phyloP scores from a whole-genome alignment of 495 filamentous ascomycete genomes.

The Podospora australis region DNA sequence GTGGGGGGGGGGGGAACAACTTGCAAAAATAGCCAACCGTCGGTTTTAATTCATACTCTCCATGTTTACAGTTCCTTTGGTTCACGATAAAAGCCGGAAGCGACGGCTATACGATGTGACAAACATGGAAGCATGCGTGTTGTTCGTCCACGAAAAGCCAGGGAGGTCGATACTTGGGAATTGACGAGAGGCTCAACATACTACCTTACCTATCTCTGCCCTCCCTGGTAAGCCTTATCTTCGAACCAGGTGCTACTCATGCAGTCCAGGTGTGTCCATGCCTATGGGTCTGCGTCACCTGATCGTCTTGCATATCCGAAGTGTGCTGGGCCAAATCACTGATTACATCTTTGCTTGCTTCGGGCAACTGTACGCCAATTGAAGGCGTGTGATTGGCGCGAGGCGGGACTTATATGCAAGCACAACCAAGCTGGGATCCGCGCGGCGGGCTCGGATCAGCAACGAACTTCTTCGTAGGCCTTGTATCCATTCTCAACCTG shows the following conservation, averaged over 20 bases:
- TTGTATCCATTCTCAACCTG: too few relatives aligned
- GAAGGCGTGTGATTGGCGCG: neutral
- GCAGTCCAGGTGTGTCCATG: constrained; percentile 2
- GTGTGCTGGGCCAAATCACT: constrained; percentile 8
- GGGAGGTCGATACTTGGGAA: neutral
- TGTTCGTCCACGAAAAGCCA: too few relatives aligned
- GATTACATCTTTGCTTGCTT: constrained; percentile 15
- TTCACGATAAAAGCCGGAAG: too few relatives aligned
- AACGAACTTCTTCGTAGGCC: neutral
- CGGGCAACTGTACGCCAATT: constrained; percentile 1
- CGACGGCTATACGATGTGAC: too few relatives aligned
- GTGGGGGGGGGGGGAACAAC: constrained; percentile 1
- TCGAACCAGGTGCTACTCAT: neutral
- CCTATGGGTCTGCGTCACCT: constrained; percentile 23
- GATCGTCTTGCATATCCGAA: constrained; percentile 23
- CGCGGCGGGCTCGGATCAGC: neutral
- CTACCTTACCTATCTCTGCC: constrained; percentile 11
- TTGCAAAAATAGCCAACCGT: neutral
- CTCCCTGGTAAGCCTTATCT: constrained; percentile 1
- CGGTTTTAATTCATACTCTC: neutral
- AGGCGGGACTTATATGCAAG: neutral
- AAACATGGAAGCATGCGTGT: too few relatives aligned
- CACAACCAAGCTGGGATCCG: neutral
- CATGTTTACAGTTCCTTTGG: too few relatives aligned
- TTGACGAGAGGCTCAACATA: neutral